Base-by-base conservation (phyloP, 2,329 filamentous ascomycete species). In the Claviceps sp. region DNA sequence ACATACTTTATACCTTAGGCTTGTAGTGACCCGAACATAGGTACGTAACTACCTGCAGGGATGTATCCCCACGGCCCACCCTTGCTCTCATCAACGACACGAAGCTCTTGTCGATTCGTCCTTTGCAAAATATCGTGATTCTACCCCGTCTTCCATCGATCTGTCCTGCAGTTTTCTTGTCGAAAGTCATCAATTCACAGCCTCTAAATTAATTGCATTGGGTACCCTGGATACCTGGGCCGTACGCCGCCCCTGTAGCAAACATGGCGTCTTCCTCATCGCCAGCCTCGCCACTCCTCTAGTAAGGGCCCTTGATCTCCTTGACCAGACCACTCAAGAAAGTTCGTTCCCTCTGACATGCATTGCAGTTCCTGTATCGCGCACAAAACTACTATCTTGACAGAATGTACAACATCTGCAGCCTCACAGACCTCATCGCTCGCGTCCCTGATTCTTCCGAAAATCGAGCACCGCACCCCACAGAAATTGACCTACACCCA, bases 401-500 rank as follows among this genome's bases (percentile, higher is more conserved):
- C 87, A 62, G 93, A 98, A 72, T 91, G 94, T 73, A 94, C 88
- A 47, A 83, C 88, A 37, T 88, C 88, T 2, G 86, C 89, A 55
- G 83, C 86, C 9, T 88, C 85, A 43, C 82, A 88, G 59, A 86
- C 88, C 52, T 89, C 88, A 4, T 89, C 85, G 13, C 85, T 97
- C 61, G 88, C 91, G 59, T 93, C 89, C 45, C 76, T 96, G 61
- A 89, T 98, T 72, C 88, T 98, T 45, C 93, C 94, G 53, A 95
- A 95, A 68, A 95, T 98, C 74, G 77, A 78, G 52, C 93, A 98
- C 72, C 71, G 75, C 57, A 73, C 77, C 34, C 77, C 89, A 1
- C 83, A 95, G 64, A 96, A 96, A 71, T 80, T 95, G 58, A 97
- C 91, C 51, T 96, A 95, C 73, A 94, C 88, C 42, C 89, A 96